These are phyloP conservation scores for Saururus chinensis DNA, from an alignment of 164 flowering plant genomes.

Conservation along the genomic window DNA sequence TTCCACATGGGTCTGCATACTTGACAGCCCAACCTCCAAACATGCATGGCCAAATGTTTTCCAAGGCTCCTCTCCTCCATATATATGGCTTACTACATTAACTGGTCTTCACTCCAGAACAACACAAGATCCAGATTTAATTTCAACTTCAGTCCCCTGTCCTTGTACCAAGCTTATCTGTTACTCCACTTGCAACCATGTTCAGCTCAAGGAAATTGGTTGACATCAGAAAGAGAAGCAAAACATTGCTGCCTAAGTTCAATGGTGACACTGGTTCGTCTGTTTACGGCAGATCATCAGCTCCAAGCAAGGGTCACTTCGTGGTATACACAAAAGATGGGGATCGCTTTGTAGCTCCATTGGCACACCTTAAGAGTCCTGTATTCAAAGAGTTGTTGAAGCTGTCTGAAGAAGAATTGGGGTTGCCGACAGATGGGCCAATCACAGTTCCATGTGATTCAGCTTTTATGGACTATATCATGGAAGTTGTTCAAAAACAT, in stretches of 20 bases:
- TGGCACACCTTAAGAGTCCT: slow-evolving; percentile 6
- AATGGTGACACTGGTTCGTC: too few species aligned
- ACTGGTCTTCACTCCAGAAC: background rate
- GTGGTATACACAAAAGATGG: slow-evolving; percentile 14
- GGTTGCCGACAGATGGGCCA: slow-evolving; percentile 7
- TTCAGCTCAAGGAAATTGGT: slow-evolving; percentile 13
- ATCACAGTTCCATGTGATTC: slow-evolving; percentile 16
- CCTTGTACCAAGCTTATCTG: too few species aligned
- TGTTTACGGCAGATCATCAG: slow-evolving; percentile 4
- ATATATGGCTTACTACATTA: background rate
- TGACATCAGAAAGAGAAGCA: too few species aligned
- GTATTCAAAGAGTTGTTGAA: slow-evolving; percentile 13
- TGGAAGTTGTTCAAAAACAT: background rate
- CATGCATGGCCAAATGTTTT: background rate
- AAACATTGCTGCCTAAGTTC: too few species aligned
- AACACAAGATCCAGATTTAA: background rate
- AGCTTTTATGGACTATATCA: slow-evolving; percentile 9
- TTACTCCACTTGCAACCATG: slow-evolving; percentile 3
- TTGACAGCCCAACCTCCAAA: background rate
- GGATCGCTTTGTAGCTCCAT: slow-evolving; percentile 11
- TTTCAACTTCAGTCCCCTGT: background rate
- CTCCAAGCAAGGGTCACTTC: slow-evolving; percentile 18
- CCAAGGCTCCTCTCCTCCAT: background rate
- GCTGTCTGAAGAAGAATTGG: slow-evolving; percentile 22
- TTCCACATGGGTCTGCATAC: background rate